A percentile compares a stretch with the other conserved stretches of the same genome.
Evolutionary conservation across 106 monocot genomes (phyloP).

Genomic region (Xerophyta viscosa): DNA sequence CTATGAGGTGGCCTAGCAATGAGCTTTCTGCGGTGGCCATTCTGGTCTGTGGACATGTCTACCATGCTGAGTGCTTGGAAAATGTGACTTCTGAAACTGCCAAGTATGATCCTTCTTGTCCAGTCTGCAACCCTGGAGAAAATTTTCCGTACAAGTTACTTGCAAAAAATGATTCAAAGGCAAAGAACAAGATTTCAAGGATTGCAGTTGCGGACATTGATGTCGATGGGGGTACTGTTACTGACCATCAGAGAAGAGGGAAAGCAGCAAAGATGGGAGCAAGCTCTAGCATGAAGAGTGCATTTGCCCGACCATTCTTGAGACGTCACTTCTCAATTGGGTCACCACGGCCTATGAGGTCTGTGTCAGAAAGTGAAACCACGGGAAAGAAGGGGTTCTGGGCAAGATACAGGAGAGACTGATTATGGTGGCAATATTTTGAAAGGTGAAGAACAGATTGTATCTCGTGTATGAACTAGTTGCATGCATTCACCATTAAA

Average conservation of each 20-base stretch:
- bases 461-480: neutral
- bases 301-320: constrained; percentile 32
- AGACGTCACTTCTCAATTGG: constrained; percentile 51
- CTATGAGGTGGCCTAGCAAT: too few relatives aligned
- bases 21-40: constrained; percentile 63
- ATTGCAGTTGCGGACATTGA: constrained; percentile 45
- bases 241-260: constrained; percentile 3
- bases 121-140: constrained; percentile 52
- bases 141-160: constrained; percentile 16
- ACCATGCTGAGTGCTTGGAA: constrained; percentile 91
- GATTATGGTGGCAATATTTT: too few relatives aligned
- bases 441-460: too few relatives aligned
- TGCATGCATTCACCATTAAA: too few relatives aligned
- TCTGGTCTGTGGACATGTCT: constrained; percentile 75
- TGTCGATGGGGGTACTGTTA: constrained; percentile 8
- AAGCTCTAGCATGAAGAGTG: constrained; percentile 32
- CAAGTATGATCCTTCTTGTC: constrained; percentile 74
- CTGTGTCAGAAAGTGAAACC: constrained; percentile 18
- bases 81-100: constrained; percentile 53
- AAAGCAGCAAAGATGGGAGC: constrained; percentile 19
- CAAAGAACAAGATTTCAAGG: constrained; percentile 46
- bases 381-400: constrained; percentile 49
- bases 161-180: constrained; percentile 30
- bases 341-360: constrained; percentile 14
- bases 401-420: constrained; percentile 26